Percentiles rank a stretch among this genome's conserved stretches.
These are phyloP conservation scores for Iris macrosiphon DNA, from an alignment of 106 monocot species.

Conservation along the genomic window DNA sequence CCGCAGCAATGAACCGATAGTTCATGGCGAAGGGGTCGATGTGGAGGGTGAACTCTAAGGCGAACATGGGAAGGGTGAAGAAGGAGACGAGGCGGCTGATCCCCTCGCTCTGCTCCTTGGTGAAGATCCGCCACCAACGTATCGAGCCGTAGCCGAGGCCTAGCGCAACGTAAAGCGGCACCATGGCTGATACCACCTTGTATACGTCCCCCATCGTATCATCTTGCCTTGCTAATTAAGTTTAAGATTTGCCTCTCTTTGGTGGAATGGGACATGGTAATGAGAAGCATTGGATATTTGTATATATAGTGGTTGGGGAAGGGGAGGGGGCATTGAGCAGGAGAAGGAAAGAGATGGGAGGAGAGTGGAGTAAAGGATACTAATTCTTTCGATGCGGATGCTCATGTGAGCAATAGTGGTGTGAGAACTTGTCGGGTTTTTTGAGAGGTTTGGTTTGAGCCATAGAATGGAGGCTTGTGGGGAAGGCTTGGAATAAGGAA, in stretches of 20 bases:
- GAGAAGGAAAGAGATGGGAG: neutral
- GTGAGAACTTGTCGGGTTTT: too few species aligned
- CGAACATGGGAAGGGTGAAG: constrained; percentile 78
- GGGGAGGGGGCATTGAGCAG: neutral
- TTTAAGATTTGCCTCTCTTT: neutral
- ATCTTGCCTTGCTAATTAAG: too few species aligned
- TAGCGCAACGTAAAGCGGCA: constrained; percentile 65
- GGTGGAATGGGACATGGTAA: neutral
- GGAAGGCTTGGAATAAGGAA: too few species aligned
- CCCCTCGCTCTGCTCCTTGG: constrained; percentile 56
- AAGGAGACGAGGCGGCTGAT: constrained; percentile 63
- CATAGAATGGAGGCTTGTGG: too few species aligned
- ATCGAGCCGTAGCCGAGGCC: constrained; percentile 69
- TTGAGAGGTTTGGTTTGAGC: too few species aligned
- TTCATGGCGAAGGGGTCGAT: constrained; percentile 59
- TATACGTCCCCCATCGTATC: constrained; percentile 68
- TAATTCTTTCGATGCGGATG: too few species aligned
- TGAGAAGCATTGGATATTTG: neutral
- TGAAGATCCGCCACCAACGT: constrained; percentile 75
- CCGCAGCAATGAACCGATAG: constrained; percentile 55
- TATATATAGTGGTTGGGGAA: neutral
- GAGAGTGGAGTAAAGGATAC: too few species aligned
- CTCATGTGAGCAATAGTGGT: too few species aligned
- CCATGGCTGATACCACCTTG: constrained; percentile 75
- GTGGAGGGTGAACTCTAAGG: constrained; percentile 65